Percentiles rank a stretch among this genome's conserved stretches.
Evolutionary conservation across 2,329 filamentous ascomycete genomes (phyloP).

Genomic region (Cladorrhinum sp.): DNA sequence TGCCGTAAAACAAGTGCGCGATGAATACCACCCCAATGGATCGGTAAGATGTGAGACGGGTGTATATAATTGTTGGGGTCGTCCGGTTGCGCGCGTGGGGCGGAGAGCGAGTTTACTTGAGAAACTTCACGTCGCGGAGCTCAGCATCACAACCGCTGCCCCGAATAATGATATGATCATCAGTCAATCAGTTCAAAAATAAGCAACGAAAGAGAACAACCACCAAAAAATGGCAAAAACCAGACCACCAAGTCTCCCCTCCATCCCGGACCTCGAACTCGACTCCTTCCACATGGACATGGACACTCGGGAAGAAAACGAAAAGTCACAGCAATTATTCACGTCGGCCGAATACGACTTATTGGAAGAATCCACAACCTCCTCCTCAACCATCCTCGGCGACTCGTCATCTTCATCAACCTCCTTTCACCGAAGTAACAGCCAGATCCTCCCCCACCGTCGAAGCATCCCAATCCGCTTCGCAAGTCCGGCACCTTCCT

Average conservation of each 20-base stretch:
- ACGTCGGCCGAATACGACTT: no score
- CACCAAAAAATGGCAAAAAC: background rate
- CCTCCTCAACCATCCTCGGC: background rate
- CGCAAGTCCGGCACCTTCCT: background rate
- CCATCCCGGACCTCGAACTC: constrained; percentile 17
- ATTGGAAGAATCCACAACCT: background rate
- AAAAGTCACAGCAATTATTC: background rate
- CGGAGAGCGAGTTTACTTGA: background rate
- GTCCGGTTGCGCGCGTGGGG: background rate
- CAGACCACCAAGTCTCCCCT: constrained; percentile 16
- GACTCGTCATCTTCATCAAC: background rate
- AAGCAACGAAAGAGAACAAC: no score
- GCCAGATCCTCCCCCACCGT: background rate
- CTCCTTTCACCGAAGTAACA: background rate
- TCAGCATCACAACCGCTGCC: no score
- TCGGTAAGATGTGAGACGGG: background rate
- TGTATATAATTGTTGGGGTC: background rate
- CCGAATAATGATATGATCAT: no score
- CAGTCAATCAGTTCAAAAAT: no score
- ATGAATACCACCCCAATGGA: background rate
- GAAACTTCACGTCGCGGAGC: no score
- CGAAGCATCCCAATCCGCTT: background rate
- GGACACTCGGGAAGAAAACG: background rate
- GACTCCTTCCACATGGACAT: constrained; percentile 13
- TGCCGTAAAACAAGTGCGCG: background rate